These are phyloP conservation scores for Russula emetica DNA, from an alignment of 768 basidiomycete genomes.

Conservation along the genomic window DNA sequence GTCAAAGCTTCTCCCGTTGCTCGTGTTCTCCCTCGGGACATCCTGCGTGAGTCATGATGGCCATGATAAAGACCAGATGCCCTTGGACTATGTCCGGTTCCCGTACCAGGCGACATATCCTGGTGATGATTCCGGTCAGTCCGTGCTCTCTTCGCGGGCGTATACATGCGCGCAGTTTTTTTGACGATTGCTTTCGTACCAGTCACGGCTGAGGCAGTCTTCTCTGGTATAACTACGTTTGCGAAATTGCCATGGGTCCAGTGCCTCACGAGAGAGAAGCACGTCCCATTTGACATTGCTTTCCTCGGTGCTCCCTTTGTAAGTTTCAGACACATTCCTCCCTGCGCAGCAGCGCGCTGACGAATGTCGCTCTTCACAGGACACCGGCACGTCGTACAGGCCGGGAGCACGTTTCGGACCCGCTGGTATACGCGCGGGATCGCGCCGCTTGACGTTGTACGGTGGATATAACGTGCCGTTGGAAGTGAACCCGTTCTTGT, in stretches of 20 bases:
- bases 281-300: conserved; percentile 69
- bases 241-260: conserved; percentile 82
- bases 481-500: conserved; percentile 63
- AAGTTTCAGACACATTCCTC: conserved; percentile 28
- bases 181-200: background rate
- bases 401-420: conserved; percentile 86
- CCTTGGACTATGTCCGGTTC: conserved; percentile 62
- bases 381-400: conserved; percentile 71
- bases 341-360: background rate
- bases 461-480: conserved; percentile 79
- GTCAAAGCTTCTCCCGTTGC: conserved; percentile 2
- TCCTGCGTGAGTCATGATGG: conserved; percentile 36
- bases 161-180: background rate
- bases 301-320: conserved; percentile 79
- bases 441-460: conserved; percentile 67
- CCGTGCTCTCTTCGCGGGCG: background rate
- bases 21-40: conserved; percentile 17
- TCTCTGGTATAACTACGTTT: conserved; percentile 81
- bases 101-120: conserved; percentile 60
- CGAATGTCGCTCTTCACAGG: conserved; percentile 36
- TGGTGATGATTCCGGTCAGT: conserved; percentile 52
- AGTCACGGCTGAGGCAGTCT: conserved; percentile 76
- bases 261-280: conserved; percentile 62
- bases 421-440: conserved; percentile 75
- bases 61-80: conserved; percentile 49